phyloP scores from a whole-genome alignment of 192 early-diverging fungal genomes.

The Neocallimastix lanati region DNA sequence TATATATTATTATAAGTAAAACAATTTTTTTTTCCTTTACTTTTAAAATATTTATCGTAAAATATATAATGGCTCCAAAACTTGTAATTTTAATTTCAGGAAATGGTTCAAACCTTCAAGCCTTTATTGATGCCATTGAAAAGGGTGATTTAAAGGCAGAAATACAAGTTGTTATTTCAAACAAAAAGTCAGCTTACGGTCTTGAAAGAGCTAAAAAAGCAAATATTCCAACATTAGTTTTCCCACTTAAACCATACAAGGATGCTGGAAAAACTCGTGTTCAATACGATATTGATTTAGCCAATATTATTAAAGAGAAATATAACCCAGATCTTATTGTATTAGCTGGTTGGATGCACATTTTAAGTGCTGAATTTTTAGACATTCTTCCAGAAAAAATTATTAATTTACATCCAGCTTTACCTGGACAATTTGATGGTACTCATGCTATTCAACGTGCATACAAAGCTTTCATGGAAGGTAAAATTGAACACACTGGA shows the following conservation, averaged over 20 bases:
- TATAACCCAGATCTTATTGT: constrained; percentile 66
- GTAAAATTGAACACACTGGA: constrained; percentile 52
- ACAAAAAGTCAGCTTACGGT: constrained; percentile 66
- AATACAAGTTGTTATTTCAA: constrained; percentile 80
- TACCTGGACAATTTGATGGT: constrained; percentile 94
- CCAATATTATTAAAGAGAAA: constrained; percentile 31
- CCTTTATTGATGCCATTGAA: constrained; percentile 66
- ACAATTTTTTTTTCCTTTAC: too few species aligned
- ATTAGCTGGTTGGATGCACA: constrained; percentile 97
- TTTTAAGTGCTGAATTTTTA: constrained; percentile 73
- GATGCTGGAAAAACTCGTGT: constrained; percentile 61
- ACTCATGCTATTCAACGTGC: constrained; percentile 89
- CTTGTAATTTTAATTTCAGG: constrained; percentile 90
- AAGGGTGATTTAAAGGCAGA: constrained; percentile 21
- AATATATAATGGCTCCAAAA: not conserved
- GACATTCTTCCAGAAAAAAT: constrained; percentile 48
- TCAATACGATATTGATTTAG: constrained; percentile 79
- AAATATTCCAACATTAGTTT: constrained; percentile 61
- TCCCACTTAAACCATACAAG: constrained; percentile 68
- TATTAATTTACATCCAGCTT: constrained; percentile 92
- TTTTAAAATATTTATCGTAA: too few species aligned
- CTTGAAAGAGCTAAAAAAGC: constrained; percentile 67
- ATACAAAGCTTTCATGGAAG: constrained; percentile 65
- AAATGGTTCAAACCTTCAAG: constrained; percentile 89
- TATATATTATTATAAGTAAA: too few species aligned